Conservation (phyloP, 208 protist genomes). For the Trypanosoma lewisi region DNA sequence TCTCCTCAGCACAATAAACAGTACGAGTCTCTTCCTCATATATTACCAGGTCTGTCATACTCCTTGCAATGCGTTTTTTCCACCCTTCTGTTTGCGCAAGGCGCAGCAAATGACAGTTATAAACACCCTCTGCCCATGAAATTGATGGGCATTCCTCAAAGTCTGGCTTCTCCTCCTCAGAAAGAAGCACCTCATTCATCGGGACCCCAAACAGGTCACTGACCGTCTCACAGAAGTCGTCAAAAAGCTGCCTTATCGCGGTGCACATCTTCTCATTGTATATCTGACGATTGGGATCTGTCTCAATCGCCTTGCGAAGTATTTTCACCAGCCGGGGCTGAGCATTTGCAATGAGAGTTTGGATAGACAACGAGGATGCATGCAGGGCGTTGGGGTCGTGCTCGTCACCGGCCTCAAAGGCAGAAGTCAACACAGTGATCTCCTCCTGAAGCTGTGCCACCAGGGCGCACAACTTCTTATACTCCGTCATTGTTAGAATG, state of each 20-base stretch:
- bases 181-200: slow-evolving; percentile 24
- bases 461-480: slow-evolving; percentile 54
- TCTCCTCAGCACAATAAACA: slow-evolving; percentile 53
- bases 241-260: slow-evolving; percentile 73
- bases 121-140: slow-evolving; percentile 26
- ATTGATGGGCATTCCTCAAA: slow-evolving; percentile 35
- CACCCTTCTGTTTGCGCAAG: slow-evolving; percentile 56
- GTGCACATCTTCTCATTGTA: slow-evolving; percentile 90
- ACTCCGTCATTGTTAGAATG: slow-evolving; percentile 56
- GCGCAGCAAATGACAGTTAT: slow-evolving; percentile 46
- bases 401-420: slow-evolving; percentile 17
- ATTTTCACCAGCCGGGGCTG: slow-evolving; percentile 65
- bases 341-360: slow-evolving; percentile 25
- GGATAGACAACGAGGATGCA: slow-evolving; percentile 22
- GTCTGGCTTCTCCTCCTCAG: slow-evolving; percentile 9
- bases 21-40: slow-evolving; percentile 43
- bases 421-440: slow-evolving; percentile 16
- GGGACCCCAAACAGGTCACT: slow-evolving; percentile 20
- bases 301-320: slow-evolving; percentile 64
- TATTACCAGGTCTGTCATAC: slow-evolving; percentile 40
- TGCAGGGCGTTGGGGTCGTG: slow-evolving; percentile 18
- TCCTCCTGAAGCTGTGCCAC: slow-evolving; percentile 33
- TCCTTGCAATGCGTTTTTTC: slow-evolving; percentile 52
- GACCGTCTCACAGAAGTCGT: slow-evolving; percentile 31
- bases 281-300: slow-evolving; percentile 79